Base-by-base conservation (phyloP, 306 rosid genomes). In the Pterocarpus macrocarpus region DNA sequence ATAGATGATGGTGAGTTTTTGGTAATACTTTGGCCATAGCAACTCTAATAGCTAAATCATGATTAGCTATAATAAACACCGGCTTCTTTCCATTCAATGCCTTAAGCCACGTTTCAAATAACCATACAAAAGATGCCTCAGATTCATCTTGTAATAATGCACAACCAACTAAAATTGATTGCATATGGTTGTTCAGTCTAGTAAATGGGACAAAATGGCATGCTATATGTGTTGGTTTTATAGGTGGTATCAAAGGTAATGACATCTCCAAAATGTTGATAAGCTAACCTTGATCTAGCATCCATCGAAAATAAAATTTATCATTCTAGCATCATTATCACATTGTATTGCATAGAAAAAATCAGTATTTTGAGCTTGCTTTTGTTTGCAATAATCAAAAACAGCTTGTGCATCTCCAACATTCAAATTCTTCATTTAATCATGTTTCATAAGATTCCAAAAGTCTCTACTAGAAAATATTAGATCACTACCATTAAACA, bases 281-380 rank as follows among this genome's bases (percentile, higher is more conserved):
- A 45, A 45, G 50, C 9, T 45, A 45, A 45, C 50, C 50, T 45
- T 45, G 50, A 45, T 9, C 50, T 45, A 45, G 12, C 56, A 50
- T 50, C 56, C 16, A 50, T 2, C 56, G 8, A 50, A 50, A 50
- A 10, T 0, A 10, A 22, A 22, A 2, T 10, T 50, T 50, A 50
- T 14, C 56, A 66, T 39, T 41, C 55, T 67, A 17, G 7, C 71
- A 15, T 43, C 73, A 41, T 33, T 32, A 59, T 66, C 52, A 34
- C 36, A 16, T 5, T 67, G 16, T 67, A 67, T 67, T 41, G 35
- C 8, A 43, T 67, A 67, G 13, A 67, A 67, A 22, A 43, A 67
- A 14, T 41, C 0, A 8, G 16, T 17, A 17, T 67, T 11, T 67
- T 17, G 53, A 66, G 53, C 34, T 62, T 62, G 67, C 41, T 62